Evolutionary conservation across 1,284 basidiomycete genomes (phyloP).

Genomic region (Cutaneotrichosporon cavernicola): DNA sequence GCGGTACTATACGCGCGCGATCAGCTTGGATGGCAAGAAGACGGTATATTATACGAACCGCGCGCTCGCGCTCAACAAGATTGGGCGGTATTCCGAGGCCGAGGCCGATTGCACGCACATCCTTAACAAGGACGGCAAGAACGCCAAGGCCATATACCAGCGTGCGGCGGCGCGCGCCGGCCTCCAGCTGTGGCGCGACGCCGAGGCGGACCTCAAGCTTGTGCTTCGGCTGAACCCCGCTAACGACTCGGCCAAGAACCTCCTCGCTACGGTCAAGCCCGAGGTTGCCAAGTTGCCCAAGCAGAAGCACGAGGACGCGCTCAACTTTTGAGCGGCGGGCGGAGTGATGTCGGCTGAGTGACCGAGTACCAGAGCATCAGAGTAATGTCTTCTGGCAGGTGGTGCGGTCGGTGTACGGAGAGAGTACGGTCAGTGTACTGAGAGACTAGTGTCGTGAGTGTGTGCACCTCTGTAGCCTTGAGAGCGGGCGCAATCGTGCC

Average conservation of each 20-base stretch:
- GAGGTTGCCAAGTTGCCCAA: slow-evolving; percentile 40
- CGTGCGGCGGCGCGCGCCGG: slow-evolving; percentile 48
- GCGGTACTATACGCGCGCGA: slow-evolving; percentile 51
- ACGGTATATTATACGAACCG: slow-evolving; percentile 53
- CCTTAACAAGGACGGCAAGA: slow-evolving; percentile 46
- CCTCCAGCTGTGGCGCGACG: slow-evolving; percentile 45
- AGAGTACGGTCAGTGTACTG: background rate
- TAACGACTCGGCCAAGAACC: slow-evolving; percentile 45
- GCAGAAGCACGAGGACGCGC: slow-evolving; percentile 36
- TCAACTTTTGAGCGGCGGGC: slow-evolving; percentile 34
- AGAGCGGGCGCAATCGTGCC: background rate
- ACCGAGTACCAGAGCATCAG: background rate
- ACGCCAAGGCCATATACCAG: slow-evolving; percentile 52
- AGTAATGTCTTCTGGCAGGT: background rate
- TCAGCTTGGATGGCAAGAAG: slow-evolving; percentile 52
- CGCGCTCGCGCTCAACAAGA: slow-evolving; percentile 51
- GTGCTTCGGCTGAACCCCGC: slow-evolving; percentile 39
- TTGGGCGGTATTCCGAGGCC: slow-evolving; percentile 45
- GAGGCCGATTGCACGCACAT: slow-evolving; percentile 51
- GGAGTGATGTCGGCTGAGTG: background rate
- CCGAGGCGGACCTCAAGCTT: slow-evolving; percentile 45
- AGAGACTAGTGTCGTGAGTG: background rate
- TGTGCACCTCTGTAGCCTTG: background rate
- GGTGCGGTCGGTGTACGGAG: too few species aligned
- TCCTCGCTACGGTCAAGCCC: slow-evolving; percentile 36